phyloP scores from a whole-genome alignment of 768 basidiomycete genomes.

The Antrodiella citrinella region DNA sequence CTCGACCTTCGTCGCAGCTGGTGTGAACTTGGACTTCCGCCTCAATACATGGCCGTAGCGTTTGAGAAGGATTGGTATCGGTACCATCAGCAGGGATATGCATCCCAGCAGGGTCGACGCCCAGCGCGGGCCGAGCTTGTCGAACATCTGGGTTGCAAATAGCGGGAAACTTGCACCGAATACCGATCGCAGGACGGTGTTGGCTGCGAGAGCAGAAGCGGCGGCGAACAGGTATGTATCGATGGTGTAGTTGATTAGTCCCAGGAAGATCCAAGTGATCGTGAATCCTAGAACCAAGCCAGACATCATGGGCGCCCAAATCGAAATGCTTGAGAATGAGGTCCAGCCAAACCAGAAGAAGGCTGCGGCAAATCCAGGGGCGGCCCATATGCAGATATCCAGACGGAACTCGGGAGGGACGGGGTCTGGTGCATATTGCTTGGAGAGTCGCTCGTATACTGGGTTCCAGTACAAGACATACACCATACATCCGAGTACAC shows the following conservation, averaged over 20 bases:
- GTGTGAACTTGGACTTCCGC: slow-evolving; percentile 20
- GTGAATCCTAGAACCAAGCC: slow-evolving; percentile 43
- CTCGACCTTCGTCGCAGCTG: slow-evolving; percentile 4
- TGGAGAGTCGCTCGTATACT: slow-evolving; percentile 36
- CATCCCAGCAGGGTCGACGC: slow-evolving; percentile 52
- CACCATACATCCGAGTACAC: slow-evolving; percentile 11
- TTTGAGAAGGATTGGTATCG: slow-evolving; percentile 27
- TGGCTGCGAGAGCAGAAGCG: slow-evolving; percentile 51
- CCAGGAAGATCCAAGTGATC: slow-evolving; percentile 49
- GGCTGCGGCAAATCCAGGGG: slow-evolving; percentile 42
- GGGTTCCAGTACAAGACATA: slow-evolving; percentile 45
- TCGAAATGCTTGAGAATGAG: slow-evolving; percentile 42
- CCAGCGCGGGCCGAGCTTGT: slow-evolving; percentile 43
- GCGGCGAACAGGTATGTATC: slow-evolving; percentile 53
- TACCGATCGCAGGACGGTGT: slow-evolving; percentile 39
- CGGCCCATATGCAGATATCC: slow-evolving; percentile 40
- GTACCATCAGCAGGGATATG: slow-evolving; percentile 45
- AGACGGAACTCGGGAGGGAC: slow-evolving; percentile 59
- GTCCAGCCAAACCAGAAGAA: slow-evolving; percentile 75
- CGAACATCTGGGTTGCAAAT: slow-evolving; percentile 38
- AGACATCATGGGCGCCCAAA: slow-evolving; percentile 47
- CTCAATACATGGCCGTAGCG: slow-evolving; percentile 19
- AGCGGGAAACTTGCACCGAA: slow-evolving; percentile 26
- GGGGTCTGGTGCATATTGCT: slow-evolving; percentile 39
- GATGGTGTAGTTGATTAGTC: slow-evolving; percentile 54